Percentiles rank a stretch among this genome's conserved stretches.
Conservation (phyloP, 805 yeast species). For the Starmerella floricola region DNA sequence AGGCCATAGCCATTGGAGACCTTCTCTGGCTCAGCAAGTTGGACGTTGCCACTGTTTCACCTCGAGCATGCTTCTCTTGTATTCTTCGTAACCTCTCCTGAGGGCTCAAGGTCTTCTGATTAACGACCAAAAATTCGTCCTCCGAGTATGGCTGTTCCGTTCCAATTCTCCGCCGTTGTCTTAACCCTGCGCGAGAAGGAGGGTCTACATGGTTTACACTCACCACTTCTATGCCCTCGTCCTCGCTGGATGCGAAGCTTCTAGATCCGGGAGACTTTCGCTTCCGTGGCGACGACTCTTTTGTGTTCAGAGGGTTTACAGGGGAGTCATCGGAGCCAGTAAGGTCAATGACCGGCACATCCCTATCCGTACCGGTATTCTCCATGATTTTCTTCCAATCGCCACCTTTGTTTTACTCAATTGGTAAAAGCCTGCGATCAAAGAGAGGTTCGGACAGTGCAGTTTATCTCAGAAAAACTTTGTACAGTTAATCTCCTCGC, state of each 20-base stretch:
- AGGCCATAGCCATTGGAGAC: too few relatives aligned
- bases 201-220: not conserved
- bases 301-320: conserved; percentile 1
- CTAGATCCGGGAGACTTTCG: too few relatives aligned
- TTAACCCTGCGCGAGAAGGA: not conserved
- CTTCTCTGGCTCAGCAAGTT: too few relatives aligned
- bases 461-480: too few relatives aligned
- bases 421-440: too few relatives aligned
- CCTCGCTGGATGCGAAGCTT: not conserved
- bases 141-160: not conserved
- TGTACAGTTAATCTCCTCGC: too few relatives aligned
- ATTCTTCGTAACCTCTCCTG: conserved; percentile 14
- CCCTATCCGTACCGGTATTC: too few relatives aligned
- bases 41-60: conserved; percentile 5
- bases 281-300: not conserved
- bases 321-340: conserved; percentile 5
- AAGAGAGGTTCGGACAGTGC: too few relatives aligned
- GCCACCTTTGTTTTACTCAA: too few relatives aligned
- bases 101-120: conserved; percentile 11
- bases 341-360: conserved; percentile 4
- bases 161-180: not conserved
- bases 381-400: too few relatives aligned
- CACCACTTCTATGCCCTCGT: conserved; percentile 7
- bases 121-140: conserved; percentile 12
- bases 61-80: conserved; percentile 16